Conservation (phyloP, 805 yeast genomes). For the Candida namnaoensis region DNA sequence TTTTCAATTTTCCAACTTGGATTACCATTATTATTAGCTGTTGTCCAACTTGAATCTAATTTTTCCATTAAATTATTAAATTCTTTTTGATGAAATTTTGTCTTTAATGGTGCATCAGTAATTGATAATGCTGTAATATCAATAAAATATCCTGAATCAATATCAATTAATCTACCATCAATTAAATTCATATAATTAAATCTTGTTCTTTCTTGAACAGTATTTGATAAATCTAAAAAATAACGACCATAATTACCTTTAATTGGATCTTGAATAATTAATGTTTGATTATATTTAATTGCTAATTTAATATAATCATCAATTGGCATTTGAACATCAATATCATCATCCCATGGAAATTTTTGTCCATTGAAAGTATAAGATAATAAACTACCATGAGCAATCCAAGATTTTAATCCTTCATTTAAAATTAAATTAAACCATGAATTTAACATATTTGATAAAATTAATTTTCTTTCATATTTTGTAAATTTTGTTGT, state of each 20-base stretch:
- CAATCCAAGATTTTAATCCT: slow-evolving; percentile 43
- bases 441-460: slow-evolving; percentile 39
- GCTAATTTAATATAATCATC: slow-evolving; percentile 32
- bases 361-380: slow-evolving; percentile 50
- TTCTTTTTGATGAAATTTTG: background rate
- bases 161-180: slow-evolving; percentile 67
- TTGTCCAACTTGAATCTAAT: too few relatives aligned
- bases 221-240: slow-evolving; percentile 32
- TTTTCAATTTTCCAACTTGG: too few relatives aligned
- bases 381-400: slow-evolving; percentile 48
- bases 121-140: slow-evolving; percentile 19
- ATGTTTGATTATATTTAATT: slow-evolving; percentile 33
- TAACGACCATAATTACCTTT: slow-evolving; percentile 39
- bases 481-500: slow-evolving; percentile 18
- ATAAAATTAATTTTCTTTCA: slow-evolving; percentile 33
- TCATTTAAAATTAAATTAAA: slow-evolving; percentile 31
- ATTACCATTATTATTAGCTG: too few relatives aligned
- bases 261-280: slow-evolving; percentile 30
- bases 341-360: slow-evolving; percentile 54
- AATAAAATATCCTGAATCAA: slow-evolving; percentile 53
- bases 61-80: too few relatives aligned
- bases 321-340: slow-evolving; percentile 49
- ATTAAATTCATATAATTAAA: slow-evolving; percentile 58
- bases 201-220: slow-evolving; percentile 43
- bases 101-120: background rate